Conservation (phyloP, 345 rosid species). For the Syzygium aqueum region DNA sequence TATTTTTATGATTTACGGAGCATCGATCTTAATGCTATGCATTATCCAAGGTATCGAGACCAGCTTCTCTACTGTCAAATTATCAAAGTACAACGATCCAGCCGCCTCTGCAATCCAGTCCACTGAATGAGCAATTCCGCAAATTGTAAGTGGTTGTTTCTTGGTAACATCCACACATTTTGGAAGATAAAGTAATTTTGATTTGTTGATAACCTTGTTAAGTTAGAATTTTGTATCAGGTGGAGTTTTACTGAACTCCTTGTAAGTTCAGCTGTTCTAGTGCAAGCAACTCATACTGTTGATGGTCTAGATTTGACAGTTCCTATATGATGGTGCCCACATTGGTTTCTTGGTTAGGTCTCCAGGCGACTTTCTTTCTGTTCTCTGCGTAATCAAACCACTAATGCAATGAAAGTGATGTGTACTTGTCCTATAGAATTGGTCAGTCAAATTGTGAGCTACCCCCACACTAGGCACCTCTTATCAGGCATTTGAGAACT, state of each 20-base stretch:
- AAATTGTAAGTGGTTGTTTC: constrained; percentile 42
- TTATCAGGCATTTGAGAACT: not conserved
- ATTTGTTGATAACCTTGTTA: not conserved
- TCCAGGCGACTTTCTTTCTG: not conserved
- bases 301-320: not conserved
- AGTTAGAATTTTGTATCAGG: not conserved
- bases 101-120: constrained; percentile 24
- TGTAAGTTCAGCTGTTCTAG: not conserved
- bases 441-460: not conserved
- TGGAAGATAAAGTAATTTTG: not conserved
- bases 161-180: not conserved
- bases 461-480: not conserved
- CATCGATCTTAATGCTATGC: not conserved
- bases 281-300: not conserved
- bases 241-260: not conserved
- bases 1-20: not conserved
- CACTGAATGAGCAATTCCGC: constrained; percentile 46
- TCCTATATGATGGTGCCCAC: not conserved
- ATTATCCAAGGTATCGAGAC: constrained; percentile 37
- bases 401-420: not conserved
- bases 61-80: constrained; percentile 24
- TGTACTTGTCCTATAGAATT: not conserved
- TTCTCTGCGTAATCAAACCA: not conserved
- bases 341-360: not conserved
- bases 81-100: constrained; percentile 42